A percentile compares a stretch with the other conserved stretches of the same genome.
phyloP scores from a whole-genome alignment of 2,329 filamentous ascomycete genomes.

The Fusarium neocosmosporiellum region DNA sequence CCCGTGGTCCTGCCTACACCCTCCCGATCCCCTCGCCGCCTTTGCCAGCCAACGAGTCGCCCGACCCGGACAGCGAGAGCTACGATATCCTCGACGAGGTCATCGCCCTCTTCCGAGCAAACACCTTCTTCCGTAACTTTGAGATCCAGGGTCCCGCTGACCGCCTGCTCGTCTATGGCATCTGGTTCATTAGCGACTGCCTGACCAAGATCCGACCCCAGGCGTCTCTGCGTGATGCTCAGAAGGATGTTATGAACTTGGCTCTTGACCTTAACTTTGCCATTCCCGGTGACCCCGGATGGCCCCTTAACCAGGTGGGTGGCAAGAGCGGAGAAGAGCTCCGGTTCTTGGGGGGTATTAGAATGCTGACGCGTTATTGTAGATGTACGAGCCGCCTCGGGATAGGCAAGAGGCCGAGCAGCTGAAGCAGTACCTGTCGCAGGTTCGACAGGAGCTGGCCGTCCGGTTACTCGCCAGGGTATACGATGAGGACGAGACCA shows the following conservation, averaged over 20 bases:
- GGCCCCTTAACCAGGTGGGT: constrained; percentile 87
- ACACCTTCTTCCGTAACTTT: constrained; percentile 99
- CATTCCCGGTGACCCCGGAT: constrained; percentile 91
- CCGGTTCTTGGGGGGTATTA: background rate
- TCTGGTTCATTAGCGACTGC: constrained; percentile 92
- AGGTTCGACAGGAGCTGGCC: constrained; percentile 93
- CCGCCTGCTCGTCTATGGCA: constrained; percentile 94
- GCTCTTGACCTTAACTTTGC: constrained; percentile 95
- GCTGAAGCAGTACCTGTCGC: constrained; percentile 87
- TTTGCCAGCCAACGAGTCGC: constrained; percentile 71
- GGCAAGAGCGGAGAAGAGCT: background rate
- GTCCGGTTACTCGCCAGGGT: constrained; percentile 84
- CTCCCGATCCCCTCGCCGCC: constrained; percentile 71
- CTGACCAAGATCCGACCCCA: constrained; percentile 85
- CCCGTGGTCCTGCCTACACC: constrained; percentile 92
- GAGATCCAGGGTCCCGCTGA: constrained; percentile 98
- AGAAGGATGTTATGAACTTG: constrained; percentile 85
- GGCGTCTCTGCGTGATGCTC: constrained; percentile 69
- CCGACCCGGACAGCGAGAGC: constrained; percentile 87
- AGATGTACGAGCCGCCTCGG: constrained; percentile 89
- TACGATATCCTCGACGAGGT: constrained; percentile 98
- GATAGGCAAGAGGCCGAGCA: constrained; percentile 91
- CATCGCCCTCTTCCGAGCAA: constrained; percentile 91
- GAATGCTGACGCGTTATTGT: constrained; percentile 13
- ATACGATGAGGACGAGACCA: constrained; percentile 82